These are phyloP conservation scores for Kurtzmaniella cleridarum DNA, from an alignment of 805 yeast genomes.

Conservation along the genomic window DNA sequence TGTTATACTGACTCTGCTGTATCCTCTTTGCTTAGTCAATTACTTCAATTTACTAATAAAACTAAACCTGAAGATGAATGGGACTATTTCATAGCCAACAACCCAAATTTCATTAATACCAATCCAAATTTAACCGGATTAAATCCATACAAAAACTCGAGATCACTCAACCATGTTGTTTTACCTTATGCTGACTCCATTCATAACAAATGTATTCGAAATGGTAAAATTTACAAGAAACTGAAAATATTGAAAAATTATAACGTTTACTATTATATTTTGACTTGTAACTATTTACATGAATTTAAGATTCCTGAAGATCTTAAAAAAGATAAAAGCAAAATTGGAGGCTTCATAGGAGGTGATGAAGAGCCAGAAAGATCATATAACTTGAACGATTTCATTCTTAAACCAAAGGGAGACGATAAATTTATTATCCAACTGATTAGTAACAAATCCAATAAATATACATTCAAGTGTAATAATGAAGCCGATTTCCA, in stretches of 20 bases:
- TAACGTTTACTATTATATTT: constrained; percentile 29
- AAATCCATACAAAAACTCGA: constrained; percentile 22
- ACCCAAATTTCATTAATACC: constrained; percentile 55
- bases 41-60: neutral
- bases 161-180: constrained; percentile 41
- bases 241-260: constrained; percentile 37
- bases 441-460: constrained; percentile 20
- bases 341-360: constrained; percentile 35
- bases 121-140: constrained; percentile 43
- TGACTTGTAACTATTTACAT: constrained; percentile 39
- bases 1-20: constrained; percentile 15
- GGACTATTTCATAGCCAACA: constrained; percentile 32
- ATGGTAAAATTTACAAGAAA: constrained; percentile 36
- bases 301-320: constrained; percentile 31
- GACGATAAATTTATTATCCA: constrained; percentile 30
- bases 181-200: constrained; percentile 33
- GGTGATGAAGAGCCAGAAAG: constrained; percentile 35
- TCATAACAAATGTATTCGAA: constrained; percentile 36
- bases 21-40: constrained; percentile 5
- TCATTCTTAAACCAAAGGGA: constrained; percentile 25
- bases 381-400: constrained; percentile 39
- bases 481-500: constrained; percentile 36
- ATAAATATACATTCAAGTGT: constrained; percentile 41
- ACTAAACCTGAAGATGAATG: constrained; percentile 23
- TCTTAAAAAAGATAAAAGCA: constrained; percentile 21